phyloP scores from a whole-genome alignment of 495 filamentous ascomycete genomes.

The Penicillium bialowiezense region DNA sequence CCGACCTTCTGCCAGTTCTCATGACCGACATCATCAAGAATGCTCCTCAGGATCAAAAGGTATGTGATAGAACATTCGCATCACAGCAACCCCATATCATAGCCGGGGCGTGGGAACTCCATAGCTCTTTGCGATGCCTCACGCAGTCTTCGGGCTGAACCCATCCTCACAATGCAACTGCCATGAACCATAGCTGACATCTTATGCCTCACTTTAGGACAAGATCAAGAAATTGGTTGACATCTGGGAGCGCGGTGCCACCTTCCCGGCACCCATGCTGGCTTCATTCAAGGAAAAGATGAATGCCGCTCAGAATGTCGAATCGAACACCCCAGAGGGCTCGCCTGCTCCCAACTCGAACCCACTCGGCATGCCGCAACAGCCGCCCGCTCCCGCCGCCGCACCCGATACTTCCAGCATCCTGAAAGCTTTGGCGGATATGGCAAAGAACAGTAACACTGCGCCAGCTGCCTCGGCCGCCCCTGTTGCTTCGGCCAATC shows the following conservation, averaged over 20 bases:
- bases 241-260: conserved; percentile 95
- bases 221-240: conserved; percentile 95
- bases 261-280: conserved; percentile 82
- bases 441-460: conserved; percentile 75
- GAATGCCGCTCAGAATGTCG: conserved; percentile 57
- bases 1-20: conserved; percentile 83
- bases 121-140: neutral
- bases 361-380: conserved; percentile 28
- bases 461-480: conserved; percentile 53
- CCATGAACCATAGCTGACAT: conserved; percentile 44
- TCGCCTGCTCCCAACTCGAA: conserved; percentile 64
- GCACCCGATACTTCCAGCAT: conserved; percentile 69
- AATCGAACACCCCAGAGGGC: conserved; percentile 78
- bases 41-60: conserved; percentile 95
- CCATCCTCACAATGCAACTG: conserved; percentile 14
- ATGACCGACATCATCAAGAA: conserved; percentile 93
- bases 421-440: conserved; percentile 78
- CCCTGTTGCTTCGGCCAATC: conserved; percentile 46
- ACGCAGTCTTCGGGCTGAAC: conserved; percentile 22
- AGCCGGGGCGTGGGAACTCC: neutral
- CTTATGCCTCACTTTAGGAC: conserved; percentile 61
- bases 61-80: conserved; percentile 61
- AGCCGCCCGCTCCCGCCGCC: conserved; percentile 43
- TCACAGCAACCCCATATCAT: conserved; percentile 5
- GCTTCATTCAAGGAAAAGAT: conserved; percentile 83